Percentiles rank a stretch among this genome's conserved stretches.
Conservation (phyloP, 441 rosid genomes). For the Populus trichocarpa region DNA sequence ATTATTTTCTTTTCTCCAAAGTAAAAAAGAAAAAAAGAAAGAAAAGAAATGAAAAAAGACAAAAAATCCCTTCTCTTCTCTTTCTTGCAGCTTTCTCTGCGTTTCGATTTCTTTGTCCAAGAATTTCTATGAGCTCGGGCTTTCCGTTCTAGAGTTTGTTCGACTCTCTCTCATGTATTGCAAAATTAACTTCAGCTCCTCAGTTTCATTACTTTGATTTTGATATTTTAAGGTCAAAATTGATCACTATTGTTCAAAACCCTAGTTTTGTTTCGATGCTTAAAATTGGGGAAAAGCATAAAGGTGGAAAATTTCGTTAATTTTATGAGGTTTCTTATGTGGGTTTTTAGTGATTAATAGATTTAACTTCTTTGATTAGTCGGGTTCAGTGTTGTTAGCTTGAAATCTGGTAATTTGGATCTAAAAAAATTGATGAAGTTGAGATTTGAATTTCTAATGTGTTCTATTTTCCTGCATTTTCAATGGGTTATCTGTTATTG, state of each 20-base stretch:
- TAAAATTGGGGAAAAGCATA: conserved; percentile 16
- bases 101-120: conserved; percentile 30
- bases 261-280: conserved; percentile 39
- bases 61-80: conserved; percentile 12
- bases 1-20: conserved; percentile 26
- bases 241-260: conserved; percentile 37
- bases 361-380: conserved; percentile 21
- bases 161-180: conserved; percentile 25
- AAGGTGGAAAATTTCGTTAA: neutral
- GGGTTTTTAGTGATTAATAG: conserved; percentile 3
- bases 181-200: conserved; percentile 2
- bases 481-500: neutral
- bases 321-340: conserved; percentile 17
- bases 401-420: conserved; percentile 17
- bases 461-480: conserved; percentile 20
- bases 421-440: neutral
- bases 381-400: conserved; percentile 12
- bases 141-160: conserved; percentile 8
- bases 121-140: neutral
- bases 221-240: conserved; percentile 6
- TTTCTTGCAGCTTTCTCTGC: conserved; percentile 23
- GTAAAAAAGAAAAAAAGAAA: conserved; percentile 28
- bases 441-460: conserved; percentile 11
- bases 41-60: conserved; percentile 18
- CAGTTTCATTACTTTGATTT: neutral